These are phyloP conservation scores for Macrophomina tecta DNA, from an alignment of 2,329 filamentous ascomycete genomes.

Conservation along the genomic window DNA sequence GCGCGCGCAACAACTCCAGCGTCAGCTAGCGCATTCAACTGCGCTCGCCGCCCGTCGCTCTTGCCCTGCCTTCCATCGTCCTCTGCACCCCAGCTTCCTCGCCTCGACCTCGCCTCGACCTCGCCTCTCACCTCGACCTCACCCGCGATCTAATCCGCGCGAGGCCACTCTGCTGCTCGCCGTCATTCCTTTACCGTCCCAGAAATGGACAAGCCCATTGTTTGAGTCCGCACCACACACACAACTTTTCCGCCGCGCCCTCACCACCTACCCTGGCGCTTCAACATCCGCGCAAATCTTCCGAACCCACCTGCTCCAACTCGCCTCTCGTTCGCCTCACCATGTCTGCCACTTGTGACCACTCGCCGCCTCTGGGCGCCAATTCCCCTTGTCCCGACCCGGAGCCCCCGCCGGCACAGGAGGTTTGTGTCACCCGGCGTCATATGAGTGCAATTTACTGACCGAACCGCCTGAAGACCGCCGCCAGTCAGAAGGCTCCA, in stretches of 20 bases:
- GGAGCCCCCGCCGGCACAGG: slow-evolving; percentile 4
- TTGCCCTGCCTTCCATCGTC: background rate
- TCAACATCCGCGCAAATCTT: slow-evolving; percentile 4
- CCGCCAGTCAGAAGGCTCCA: background rate
- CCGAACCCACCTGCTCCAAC: background rate
- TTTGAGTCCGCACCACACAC: slow-evolving; percentile 11
- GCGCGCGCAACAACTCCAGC: background rate
- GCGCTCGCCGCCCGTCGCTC: slow-evolving; percentile 15
- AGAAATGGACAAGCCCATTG: slow-evolving; percentile 22
- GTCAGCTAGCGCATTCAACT: slow-evolving; percentile 9
- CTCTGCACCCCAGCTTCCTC: background rate
- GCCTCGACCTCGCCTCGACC: too few species aligned
- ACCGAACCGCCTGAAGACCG: background rate
- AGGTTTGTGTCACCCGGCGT: slow-evolving; percentile 17
- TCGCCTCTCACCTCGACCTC: background rate
- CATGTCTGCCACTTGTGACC: background rate
- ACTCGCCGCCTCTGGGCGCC: background rate
- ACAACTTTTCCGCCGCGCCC: background rate
- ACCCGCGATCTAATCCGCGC: background rate
- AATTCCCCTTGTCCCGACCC: background rate
- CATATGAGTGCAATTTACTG: slow-evolving; percentile 16
- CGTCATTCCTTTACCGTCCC: slow-evolving; percentile 15
- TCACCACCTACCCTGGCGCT: background rate
- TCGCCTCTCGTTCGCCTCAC: background rate
- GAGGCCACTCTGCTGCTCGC: background rate